Evolutionary conservation across 2,329 filamentous ascomycete species (phyloP).

Genomic region (Xylaria digitata): DNA sequence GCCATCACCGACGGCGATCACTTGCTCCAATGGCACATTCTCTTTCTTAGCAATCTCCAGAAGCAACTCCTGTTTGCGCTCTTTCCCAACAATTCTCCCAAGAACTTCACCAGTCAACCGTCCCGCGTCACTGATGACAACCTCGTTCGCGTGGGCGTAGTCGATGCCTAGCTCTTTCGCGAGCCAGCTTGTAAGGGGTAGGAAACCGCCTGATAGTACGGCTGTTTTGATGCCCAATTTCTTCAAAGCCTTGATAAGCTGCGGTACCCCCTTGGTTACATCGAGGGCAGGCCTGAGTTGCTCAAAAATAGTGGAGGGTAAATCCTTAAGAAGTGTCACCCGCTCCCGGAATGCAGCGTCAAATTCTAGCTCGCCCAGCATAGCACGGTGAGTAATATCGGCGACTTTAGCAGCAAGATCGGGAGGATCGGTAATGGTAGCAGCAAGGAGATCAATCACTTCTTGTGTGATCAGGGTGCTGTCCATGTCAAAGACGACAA

Average conservation of each 20-base stretch:
- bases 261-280: slow-evolving; percentile 82
- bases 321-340: slow-evolving; percentile 82
- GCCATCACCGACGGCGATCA: slow-evolving; percentile 81
- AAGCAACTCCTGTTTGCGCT: slow-evolving; percentile 78
- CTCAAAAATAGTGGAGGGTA: slow-evolving; percentile 82
- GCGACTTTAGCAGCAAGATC: slow-evolving; percentile 86
- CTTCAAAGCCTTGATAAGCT: slow-evolving; percentile 80
- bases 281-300: slow-evolving; percentile 79
- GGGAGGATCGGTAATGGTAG: slow-evolving; percentile 73
- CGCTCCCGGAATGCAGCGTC: slow-evolving; percentile 83
- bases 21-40: slow-evolving; percentile 71
- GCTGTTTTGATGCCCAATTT: slow-evolving; percentile 86
- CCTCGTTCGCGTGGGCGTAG: slow-evolving; percentile 88
- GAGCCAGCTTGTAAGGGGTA: slow-evolving; percentile 88
- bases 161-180: slow-evolving; percentile 84
- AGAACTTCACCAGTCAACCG: slow-evolving; percentile 78
- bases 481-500: slow-evolving; percentile 99
- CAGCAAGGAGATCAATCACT: slow-evolving; percentile 94
- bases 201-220: slow-evolving; percentile 91
- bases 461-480: slow-evolving; percentile 97
- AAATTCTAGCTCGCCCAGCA: slow-evolving; percentile 97
- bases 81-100: slow-evolving; percentile 78
- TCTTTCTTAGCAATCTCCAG: slow-evolving; percentile 77
- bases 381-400: slow-evolving; percentile 89
- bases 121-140: slow-evolving; percentile 69